Base-by-base conservation (phyloP, 495 filamentous ascomycete species). In the Trichoderma orchidacearum region DNA sequence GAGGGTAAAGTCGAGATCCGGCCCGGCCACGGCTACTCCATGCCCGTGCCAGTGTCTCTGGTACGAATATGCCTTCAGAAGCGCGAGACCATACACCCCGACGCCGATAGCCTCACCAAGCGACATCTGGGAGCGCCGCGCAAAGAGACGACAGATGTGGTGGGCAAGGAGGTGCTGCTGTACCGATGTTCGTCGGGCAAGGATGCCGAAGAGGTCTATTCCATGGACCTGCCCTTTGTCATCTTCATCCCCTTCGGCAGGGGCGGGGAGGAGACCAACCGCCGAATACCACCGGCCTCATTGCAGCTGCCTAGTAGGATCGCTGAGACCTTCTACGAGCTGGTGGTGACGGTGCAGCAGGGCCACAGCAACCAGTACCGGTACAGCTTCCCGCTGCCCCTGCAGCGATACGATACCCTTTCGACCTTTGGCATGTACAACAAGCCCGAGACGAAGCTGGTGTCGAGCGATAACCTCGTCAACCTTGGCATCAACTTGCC, bases 381-480 rank as follows among this genome's bases (percentile, higher is more conserved):
- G 74, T 93, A 91, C 64, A 70, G 85, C 6, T 95, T 96, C 60
- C 91, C 93, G 1, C 87, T 97, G 1, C 94, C 93, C 12, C 82
- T 98, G 59, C 79, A 84, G 59, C 80, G 93, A 61, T 98, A 96
- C 71, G 93, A 98, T 68, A 98, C 90, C 3, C 75, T 98, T 29
- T 96, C 91, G 23, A 97, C 93, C 30, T 98, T 97, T 70, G 94
- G 93, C 67, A 98, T 98, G 93, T 98, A 96, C 72, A 96, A 97
- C 71, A 84, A 90, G 28, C 93, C 90, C 9, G 93, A 96, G 68
- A 84, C 82, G 53, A 87, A 87, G 51, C 87, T 95, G 59, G 80
- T 80, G 54, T 85, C 90, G 55, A 79, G 87, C 35, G 93, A 98
- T 69, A 91, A 95, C 66, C 71, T 97, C 54, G 91, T 98, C 38